Evolutionary conservation across 2,329 filamentous ascomycete species (phyloP).

Genomic region (Macrophomina tecta): DNA sequence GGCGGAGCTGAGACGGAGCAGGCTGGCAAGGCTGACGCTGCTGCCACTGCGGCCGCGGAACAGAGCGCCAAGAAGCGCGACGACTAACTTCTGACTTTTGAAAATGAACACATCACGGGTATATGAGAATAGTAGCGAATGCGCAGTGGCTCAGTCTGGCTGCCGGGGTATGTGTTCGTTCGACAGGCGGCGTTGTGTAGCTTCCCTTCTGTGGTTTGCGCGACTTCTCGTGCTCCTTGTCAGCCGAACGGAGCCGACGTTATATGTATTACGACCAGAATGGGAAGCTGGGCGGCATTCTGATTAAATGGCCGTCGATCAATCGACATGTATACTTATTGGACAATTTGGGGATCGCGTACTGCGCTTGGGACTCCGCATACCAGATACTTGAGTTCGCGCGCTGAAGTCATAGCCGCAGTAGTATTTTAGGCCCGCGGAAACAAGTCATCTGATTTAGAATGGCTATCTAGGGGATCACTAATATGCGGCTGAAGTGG

Average conservation of each 20-base stretch:
- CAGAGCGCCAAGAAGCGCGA: conserved; percentile 24
- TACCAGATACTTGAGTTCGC: too few species aligned
- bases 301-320: background rate
- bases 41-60: background rate
- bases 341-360: too few species aligned
- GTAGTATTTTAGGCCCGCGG: too few species aligned
- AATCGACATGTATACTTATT: background rate
- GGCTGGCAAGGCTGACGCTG: conserved; percentile 1
- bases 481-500: too few species aligned
- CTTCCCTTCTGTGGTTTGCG: background rate
- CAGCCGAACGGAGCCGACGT: background rate
- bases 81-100: conserved; percentile 14
- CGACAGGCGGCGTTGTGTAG: background rate
- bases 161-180: background rate
- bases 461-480: too few species aligned
- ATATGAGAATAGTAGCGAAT: background rate
- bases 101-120: background rate
- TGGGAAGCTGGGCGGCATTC: background rate
- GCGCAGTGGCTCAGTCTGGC: background rate
- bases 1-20: conserved; percentile 20
- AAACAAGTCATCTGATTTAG: too few species aligned
- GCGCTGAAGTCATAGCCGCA: too few species aligned
- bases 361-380: too few species aligned
- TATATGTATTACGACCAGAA: conserved; percentile 14
- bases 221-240: background rate